Evolutionary conservation across 1,284 basidiomycete species (phyloP), one percentile per base, ranked within the genome.

Genomic region (Cryptococcus maquisensis): DNA sequence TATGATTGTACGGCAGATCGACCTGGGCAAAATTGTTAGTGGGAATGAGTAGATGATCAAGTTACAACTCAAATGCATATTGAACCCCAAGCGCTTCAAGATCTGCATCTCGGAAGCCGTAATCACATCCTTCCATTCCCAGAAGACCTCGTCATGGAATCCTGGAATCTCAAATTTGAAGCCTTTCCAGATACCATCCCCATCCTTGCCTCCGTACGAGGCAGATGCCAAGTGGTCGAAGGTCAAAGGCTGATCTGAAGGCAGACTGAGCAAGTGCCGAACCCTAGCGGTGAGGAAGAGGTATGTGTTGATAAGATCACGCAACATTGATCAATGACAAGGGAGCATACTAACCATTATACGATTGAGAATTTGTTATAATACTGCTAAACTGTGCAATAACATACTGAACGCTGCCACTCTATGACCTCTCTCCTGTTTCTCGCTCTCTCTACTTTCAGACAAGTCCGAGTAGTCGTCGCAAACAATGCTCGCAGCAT

Each of bases 21-120:
- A 95, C 90, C 66, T 87, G 81, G 71, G 63, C 38, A 74, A 61
- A 51, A 76, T 76, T 5, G 35, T 59, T 44, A 61, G 55, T 49
- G 13, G 4, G 10, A 12, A 16, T 47, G 23, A 16, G 8, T 8
- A 44, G 8, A 16, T 32, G 24, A 8, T 3, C 3, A 20, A 26
- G 38, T 4, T 12, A 6, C 16, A 36, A 28, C 28, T 49, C 44
- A 72, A 69, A 65, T 75, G 73, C 49, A 92, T 87, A 66, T 92
- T 87, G 77, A 93, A 93, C 3, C 88, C 90, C 12, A 93, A 81
- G 37, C 93, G 84, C 77, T 98, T 98, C 60, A 99, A 81, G 18
- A 98, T 83, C 72, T 98, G 96, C 90, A 98, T 98, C 77, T 99
- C 96, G 1, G 88, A 86, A 15, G 96, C 86, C 21, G 97, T 90